These are phyloP conservation scores for Austroboletus eburneus DNA, from an alignment of 768 basidiomycete genomes.

Conservation along the genomic window DNA sequence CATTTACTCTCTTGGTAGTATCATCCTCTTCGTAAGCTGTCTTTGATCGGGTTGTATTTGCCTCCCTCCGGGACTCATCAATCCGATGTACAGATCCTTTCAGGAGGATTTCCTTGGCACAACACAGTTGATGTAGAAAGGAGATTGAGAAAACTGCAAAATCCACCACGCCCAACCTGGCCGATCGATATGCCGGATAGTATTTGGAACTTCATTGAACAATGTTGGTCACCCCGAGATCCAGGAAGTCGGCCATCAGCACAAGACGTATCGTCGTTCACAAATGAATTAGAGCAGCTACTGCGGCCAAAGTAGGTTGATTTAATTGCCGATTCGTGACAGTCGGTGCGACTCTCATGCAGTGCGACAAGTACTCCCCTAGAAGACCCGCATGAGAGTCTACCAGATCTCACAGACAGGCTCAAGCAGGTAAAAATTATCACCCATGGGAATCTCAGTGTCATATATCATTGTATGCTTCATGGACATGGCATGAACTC, in stretches of 20 bases:
- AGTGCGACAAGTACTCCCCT: too few relatives aligned
- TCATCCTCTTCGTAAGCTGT: constrained; percentile 4
- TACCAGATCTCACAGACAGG: too few relatives aligned
- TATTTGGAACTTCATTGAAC: constrained; percentile 2
- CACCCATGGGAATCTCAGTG: too few relatives aligned
- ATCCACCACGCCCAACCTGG: constrained; percentile 1
- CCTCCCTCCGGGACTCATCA: not conserved
- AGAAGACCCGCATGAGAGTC: too few relatives aligned
- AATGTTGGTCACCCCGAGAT: constrained; percentile 2
- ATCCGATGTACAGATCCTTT: not conserved
- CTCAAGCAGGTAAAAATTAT: too few relatives aligned
- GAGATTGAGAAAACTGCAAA: not conserved
- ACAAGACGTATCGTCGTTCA: not conserved
- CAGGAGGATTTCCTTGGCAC: not conserved
- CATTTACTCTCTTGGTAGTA: constrained; percentile 7
- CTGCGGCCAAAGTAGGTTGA: constrained; percentile 1
- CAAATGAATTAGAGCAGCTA: not conserved
- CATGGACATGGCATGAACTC: too few relatives aligned
- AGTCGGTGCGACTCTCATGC: too few relatives aligned
- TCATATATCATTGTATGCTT: too few relatives aligned
- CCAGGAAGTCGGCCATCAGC: not conserved
- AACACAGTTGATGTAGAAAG: not conserved
- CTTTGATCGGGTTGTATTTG: not conserved
- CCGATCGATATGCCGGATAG: not conserved
- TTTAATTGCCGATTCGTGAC: not conserved